These are phyloP conservation scores for Paramecium bursaria DNA, from an alignment of 73 alveolate genomes.

Conservation along the genomic window DNA sequence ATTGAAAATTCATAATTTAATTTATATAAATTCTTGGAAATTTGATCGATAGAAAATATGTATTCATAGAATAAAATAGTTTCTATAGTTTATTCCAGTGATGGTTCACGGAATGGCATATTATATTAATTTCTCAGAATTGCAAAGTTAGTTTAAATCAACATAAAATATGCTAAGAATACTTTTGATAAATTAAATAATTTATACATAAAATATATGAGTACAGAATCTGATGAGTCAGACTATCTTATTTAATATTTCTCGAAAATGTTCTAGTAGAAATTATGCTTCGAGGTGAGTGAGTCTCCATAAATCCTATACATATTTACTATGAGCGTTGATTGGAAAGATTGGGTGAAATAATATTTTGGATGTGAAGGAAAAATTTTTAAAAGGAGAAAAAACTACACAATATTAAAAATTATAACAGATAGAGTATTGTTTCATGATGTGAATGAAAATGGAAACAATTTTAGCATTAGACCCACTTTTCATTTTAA, in stretches of 20 bases:
- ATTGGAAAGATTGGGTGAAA: constrained; percentile 8
- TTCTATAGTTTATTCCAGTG: too few species aligned
- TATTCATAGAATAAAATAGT: too few species aligned
- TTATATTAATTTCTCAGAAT: too few species aligned
- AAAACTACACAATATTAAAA: constrained; percentile 9
- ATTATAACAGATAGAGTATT: constrained; percentile 18
- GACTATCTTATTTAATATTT: constrained; percentile 47
- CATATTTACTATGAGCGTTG: constrained; percentile 15
- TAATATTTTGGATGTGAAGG: constrained; percentile 36
- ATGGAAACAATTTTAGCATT: constrained; percentile 22
- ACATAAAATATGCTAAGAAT: too few species aligned
- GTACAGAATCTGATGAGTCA: constrained; percentile 53
- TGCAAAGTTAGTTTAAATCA: too few species aligned
- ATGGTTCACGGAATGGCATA: too few species aligned
- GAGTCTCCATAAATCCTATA: constrained; percentile 14
- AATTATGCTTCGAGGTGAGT: background rate
- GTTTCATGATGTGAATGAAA: constrained; percentile 2
- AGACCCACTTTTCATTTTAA: constrained; percentile 56
- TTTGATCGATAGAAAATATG: too few species aligned
- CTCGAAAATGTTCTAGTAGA: background rate
- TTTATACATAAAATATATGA: constrained; percentile 47
- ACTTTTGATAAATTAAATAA: too few species aligned
- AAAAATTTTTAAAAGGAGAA: constrained; percentile 16
- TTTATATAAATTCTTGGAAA: constrained; percentile 15
- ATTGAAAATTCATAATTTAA: background rate